Conservation (phyloP, 2,329 filamentous ascomycete genomes). For the Teratosphaeria gauchensis region DNA sequence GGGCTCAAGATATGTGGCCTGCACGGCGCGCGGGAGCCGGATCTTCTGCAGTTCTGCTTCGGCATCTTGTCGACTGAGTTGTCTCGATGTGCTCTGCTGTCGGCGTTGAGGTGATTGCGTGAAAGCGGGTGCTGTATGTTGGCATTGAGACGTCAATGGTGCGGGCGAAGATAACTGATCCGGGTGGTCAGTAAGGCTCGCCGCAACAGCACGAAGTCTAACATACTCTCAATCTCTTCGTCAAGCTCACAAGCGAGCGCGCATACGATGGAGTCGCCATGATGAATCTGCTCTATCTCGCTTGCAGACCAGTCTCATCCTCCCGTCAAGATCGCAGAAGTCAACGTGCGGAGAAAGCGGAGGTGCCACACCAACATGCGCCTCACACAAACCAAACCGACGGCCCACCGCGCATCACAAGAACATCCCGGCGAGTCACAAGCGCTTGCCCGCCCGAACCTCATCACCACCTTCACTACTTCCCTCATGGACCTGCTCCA, state of each 20-base stretch:
- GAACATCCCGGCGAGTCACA: neutral
- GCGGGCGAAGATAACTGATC: constrained; percentile 14
- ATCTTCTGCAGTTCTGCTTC: constrained; percentile 23
- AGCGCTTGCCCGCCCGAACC: neutral
- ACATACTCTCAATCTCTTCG: constrained; percentile 34
- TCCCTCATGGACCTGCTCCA: constrained; percentile 16
- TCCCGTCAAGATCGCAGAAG: neutral
- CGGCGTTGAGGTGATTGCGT: neutral
- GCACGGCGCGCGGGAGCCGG: constrained; percentile 67
- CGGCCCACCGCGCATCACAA: neutral
- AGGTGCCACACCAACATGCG: constrained; percentile 1
- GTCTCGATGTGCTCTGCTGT: neutral
- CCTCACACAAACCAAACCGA: constrained; percentile 1
- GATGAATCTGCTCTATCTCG: neutral
- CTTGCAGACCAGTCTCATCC: neutral
- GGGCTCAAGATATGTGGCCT: constrained; percentile 78
- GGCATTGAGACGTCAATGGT: constrained; percentile 4
- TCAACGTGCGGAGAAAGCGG: constrained; percentile 1
- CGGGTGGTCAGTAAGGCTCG: constrained; percentile 8
- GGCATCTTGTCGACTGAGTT: neutral
- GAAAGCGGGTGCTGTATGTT: constrained; percentile 4
- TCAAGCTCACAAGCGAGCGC: constrained; percentile 33
- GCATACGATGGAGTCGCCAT: constrained; percentile 38
- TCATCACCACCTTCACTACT: neutral
- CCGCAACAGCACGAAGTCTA: constrained; percentile 1